Base-by-base conservation (phyloP, 2,329 filamentous ascomycete genomes). In the Fusarium guadeloupense region DNA sequence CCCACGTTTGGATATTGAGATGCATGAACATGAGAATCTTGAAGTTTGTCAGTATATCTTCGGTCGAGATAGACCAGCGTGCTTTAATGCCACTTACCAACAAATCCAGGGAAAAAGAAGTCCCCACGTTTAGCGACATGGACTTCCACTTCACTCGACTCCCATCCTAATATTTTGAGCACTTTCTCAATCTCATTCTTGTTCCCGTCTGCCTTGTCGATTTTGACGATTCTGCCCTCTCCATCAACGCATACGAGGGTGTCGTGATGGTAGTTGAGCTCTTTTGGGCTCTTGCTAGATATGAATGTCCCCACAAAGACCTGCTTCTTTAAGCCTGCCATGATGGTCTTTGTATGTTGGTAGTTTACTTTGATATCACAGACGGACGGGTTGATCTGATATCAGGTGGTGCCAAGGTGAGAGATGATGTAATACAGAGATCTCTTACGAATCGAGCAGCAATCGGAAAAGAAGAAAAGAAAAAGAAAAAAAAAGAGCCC, bases 21-120 rank as follows among this genome's bases (percentile, higher is more conserved):
- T 9, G 95, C 95, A 74, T 99, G 95, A 54, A 97, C 90, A 74
- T 99, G 95, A 1, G 95, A 97, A 75, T 99, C 94, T 94, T 10
- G 25, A 28, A 26, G 17, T 37, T 45, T 16, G 33, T 70, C 17
- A 70, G 68, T 23, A 40, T 26, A 8, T 3, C 31, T 20, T 34
- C 13, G 19, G n/a, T 14, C 19, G 16, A 17, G 20, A 12, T 19
- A 35, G 2, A 9, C 3, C n/a, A n/a, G 12, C 30, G 25, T 25
- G 2, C 10, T 21, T 6, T 14, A 14, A 13, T 14, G 19, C 4
- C 23, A 73, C 81, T 66, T 74, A 90, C 89, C 89, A 57, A 95
- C 87, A 71, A 94, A 93, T 6, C 91, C 91, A 0, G 91, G 91
- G 68, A 95, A 94, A 80, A 92, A 93, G 78, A 94, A 94, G 49